phyloP scores from a whole-genome alignment of 768 basidiomycete genomes.

The Macrolepiota fuliginosa region DNA sequence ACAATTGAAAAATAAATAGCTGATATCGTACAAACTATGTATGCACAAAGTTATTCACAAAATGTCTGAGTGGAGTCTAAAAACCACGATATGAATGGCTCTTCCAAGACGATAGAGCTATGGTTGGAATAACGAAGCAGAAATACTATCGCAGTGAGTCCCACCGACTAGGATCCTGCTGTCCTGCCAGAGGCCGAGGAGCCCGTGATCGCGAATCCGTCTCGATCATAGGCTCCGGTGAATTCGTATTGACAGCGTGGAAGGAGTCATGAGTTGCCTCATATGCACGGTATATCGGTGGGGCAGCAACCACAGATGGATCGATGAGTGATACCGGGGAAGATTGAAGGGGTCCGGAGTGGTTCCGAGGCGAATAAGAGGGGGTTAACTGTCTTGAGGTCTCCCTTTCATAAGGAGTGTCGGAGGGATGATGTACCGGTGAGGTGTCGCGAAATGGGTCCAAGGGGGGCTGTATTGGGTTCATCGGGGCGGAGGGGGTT shows the following conservation, averaged over 20 bases:
- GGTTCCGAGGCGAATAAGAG: background rate
- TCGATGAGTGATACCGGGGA: too few species aligned
- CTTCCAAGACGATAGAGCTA: too few species aligned
- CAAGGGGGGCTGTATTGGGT: background rate
- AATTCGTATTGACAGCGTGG: background rate
- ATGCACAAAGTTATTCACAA: too few species aligned
- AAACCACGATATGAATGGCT: too few species aligned
- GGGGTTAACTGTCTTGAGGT: background rate
- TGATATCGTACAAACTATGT: too few species aligned
- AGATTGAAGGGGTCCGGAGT: too few species aligned
- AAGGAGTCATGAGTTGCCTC: background rate
- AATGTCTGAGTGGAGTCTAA: too few species aligned
- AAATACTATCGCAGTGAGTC: background rate
- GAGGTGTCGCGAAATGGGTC: background rate
- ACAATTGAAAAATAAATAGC: too few species aligned
- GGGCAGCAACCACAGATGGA: background rate
- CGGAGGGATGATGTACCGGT: too few species aligned
- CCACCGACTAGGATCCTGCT: constrained; percentile 1
- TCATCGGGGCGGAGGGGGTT: background rate
- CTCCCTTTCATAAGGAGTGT: too few species aligned
- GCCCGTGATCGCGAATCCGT: background rate
- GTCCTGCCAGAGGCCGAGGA: constrained; percentile 8
- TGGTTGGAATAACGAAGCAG: too few species aligned
- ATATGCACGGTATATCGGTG: background rate
- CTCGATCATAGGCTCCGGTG: constrained; percentile 3